Percentiles rank a stretch among this genome's conserved stretches.
These are phyloP conservation scores for Brettanomyces anomalus DNA, from an alignment of 805 yeast genomes.

Conservation along the genomic window DNA sequence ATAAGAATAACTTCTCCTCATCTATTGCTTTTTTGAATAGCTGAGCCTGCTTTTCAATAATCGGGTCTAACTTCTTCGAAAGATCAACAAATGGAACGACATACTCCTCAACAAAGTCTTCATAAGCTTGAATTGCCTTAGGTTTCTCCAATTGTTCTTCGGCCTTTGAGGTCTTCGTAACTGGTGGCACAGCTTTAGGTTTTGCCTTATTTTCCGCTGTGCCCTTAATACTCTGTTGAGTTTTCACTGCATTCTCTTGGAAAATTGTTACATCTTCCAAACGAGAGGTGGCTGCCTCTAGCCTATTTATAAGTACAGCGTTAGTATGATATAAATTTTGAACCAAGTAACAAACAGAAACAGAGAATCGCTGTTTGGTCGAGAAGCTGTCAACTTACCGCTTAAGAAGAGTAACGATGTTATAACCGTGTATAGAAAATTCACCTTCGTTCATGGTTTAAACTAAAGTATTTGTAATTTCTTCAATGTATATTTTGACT, in stretches of 20 bases:
- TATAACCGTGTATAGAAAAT: slow-evolving; percentile 70
- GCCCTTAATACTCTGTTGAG: slow-evolving; percentile 3
- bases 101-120: slow-evolving; percentile 38
- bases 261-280: slow-evolving; percentile 80
- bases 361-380: too few species aligned
- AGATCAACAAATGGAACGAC: slow-evolving; percentile 52
- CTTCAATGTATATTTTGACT: too few species aligned
- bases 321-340: not conserved
- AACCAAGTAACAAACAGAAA: too few species aligned
- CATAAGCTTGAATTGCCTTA: slow-evolving; percentile 43
- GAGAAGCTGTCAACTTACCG: slow-evolving; percentile 39
- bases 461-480: too few species aligned
- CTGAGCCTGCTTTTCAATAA: slow-evolving; percentile 48
- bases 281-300: slow-evolving; percentile 90
- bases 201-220: slow-evolving; percentile 8
- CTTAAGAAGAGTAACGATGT: slow-evolving; percentile 70
- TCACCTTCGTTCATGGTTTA: slow-evolving; percentile 21
- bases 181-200: slow-evolving; percentile 12
- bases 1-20: slow-evolving; percentile 50
- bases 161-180: slow-evolving; percentile 13
- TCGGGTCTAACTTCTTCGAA: slow-evolving; percentile 46
- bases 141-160: slow-evolving; percentile 25
- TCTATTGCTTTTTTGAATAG: slow-evolving; percentile 44
- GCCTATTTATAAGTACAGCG: slow-evolving; percentile 28
- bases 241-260: slow-evolving; percentile 50